These are phyloP conservation scores for Tarenaya hassleriana DNA, from an alignment of 345 rosid genomes.

Conservation along the genomic window DNA sequence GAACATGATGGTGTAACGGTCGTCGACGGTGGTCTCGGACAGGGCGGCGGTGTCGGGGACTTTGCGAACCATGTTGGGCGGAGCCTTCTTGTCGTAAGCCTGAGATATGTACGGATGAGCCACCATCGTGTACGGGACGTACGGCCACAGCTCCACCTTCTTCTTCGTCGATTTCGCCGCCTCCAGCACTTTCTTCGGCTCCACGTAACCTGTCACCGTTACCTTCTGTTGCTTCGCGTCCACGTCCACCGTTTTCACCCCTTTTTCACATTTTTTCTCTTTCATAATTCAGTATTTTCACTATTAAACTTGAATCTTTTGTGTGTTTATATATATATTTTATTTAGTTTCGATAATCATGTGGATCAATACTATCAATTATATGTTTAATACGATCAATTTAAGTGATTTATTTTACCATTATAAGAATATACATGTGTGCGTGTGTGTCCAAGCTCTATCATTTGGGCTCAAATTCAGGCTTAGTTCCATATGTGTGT, in stretches of 20 bases:
- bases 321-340: no score
- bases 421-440: no score
- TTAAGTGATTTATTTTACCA: no score
- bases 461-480: no score
- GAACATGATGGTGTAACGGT: constrained; percentile 52
- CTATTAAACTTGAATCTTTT: no score
- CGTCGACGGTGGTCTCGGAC: constrained; percentile 57
- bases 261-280: constrained; percentile 21
- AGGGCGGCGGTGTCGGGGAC: constrained; percentile 44
- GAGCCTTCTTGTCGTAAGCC: constrained; percentile 93
- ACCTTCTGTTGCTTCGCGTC: constrained; percentile 80
- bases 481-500: background rate
- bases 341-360: no score
- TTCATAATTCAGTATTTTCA: background rate
- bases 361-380: no score
- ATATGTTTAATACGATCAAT: no score
- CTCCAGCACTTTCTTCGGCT: constrained; percentile 51
- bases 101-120: constrained; percentile 66
- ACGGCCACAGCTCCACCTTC: constrained; percentile 92
- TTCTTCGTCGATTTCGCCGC: constrained; percentile 81
- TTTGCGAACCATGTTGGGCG: constrained; percentile 60
- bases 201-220: constrained; percentile 61
- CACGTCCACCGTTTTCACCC: constrained; percentile 71
- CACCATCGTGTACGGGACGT: constrained; percentile 66
- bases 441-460: no score